These are phyloP conservation scores for Bidens hawaiensis DNA, from an alignment of 140 eudicot species.

Conservation along the genomic window DNA sequence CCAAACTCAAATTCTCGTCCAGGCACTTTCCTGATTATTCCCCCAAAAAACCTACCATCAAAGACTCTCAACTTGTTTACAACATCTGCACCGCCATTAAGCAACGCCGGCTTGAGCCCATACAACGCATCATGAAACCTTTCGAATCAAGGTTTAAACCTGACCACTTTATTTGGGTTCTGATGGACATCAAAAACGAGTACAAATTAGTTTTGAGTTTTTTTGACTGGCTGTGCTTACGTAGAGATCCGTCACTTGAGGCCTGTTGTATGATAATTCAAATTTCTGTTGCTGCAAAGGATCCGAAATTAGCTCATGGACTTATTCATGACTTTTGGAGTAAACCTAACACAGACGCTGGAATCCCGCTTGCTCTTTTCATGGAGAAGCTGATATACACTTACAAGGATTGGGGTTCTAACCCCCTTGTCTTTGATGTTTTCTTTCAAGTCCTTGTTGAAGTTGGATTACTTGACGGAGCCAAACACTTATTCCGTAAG, in stretches of 20 bases:
- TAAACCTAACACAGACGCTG: constrained; percentile 45
- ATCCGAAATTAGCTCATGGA: constrained; percentile 40
- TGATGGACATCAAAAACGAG: constrained; percentile 70
- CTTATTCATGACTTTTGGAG: constrained; percentile 69
- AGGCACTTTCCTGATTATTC: constrained; percentile 84
- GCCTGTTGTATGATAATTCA: constrained; percentile 79
- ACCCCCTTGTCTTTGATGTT: constrained; percentile 75
- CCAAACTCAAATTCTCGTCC: constrained; percentile 29
- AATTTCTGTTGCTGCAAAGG: constrained; percentile 66
- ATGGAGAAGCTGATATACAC: constrained; percentile 77
- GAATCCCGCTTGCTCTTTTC: constrained; percentile 46
- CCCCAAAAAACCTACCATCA: constrained; percentile 66
- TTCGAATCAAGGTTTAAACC: constrained; percentile 68
- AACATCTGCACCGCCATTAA: constrained; percentile 63
- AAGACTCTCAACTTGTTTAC: constrained; percentile 79
- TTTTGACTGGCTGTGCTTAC: constrained; percentile 67
- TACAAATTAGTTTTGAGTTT: constrained; percentile 63
- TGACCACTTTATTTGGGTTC: constrained; percentile 91
- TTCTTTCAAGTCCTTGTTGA: constrained; percentile 82
- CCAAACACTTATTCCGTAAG: constrained; percentile 59
- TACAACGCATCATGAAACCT: constrained; percentile 51
- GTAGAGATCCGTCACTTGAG: constrained; percentile 72
- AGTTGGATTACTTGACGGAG: constrained; percentile 57
- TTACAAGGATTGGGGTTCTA: constrained; percentile 86
- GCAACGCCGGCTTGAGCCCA: constrained; percentile 65